A percentile compares a stretch with the other conserved stretches of the same genome.
phyloP scores from a whole-genome alignment of 225 moss, liverwort and hornwort genomes.

The Sphagnum contortum region DNA sequence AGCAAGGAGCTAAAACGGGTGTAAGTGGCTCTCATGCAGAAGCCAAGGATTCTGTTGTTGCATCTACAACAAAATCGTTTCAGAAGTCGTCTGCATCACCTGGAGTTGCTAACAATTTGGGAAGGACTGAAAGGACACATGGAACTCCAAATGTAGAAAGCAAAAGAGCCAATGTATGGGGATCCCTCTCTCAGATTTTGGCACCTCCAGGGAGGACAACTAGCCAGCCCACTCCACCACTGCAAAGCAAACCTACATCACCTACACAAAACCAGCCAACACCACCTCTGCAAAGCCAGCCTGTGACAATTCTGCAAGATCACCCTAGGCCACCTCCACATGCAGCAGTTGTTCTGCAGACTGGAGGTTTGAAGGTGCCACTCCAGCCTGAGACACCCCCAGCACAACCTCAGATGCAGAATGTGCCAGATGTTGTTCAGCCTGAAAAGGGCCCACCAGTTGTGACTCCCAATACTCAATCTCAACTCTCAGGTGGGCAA shows the following conservation, averaged over 20 bases:
- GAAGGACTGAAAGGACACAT: background rate
- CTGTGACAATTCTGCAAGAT: too few species aligned
- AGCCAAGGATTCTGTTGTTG: background rate
- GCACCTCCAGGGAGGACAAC: conserved; percentile 15
- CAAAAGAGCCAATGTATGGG: conserved; percentile 22
- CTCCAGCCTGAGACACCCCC: too few species aligned
- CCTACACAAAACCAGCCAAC: too few species aligned
- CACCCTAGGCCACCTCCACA: too few species aligned
- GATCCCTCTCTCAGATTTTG: conserved; percentile 28
- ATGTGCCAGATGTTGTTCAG: too few species aligned
- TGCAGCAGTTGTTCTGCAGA: too few species aligned
- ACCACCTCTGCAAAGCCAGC: too few species aligned
- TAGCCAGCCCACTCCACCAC: conserved; percentile 3
- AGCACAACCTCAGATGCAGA: too few species aligned
- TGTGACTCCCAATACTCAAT: conserved; percentile 6
- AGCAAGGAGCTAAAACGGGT: conserved; percentile 21
- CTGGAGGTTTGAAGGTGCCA: too few species aligned
- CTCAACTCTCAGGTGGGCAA: conserved; percentile 7
- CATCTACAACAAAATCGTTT: background rate
- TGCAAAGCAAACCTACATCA: too few species aligned
- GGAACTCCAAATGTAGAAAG: conserved; percentile 15
- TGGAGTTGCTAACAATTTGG: background rate
- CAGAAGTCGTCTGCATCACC: background rate
- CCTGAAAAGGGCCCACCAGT: too few species aligned
- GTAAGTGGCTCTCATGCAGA: background rate